Conservation (phyloP, 345 rosid genomes). For the Anacardium occidentale region DNA sequence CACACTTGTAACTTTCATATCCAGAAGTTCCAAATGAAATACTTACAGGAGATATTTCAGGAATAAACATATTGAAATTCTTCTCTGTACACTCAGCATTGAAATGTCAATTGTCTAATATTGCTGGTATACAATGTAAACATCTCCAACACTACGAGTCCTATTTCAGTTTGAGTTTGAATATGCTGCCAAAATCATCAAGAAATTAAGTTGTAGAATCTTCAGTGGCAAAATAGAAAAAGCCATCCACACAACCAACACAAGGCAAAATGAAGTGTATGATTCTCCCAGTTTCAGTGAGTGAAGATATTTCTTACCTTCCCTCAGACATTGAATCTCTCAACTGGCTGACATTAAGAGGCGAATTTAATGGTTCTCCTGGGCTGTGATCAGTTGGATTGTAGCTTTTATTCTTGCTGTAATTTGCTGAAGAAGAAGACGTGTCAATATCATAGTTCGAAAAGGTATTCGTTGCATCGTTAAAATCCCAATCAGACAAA, state of each 20-base stretch:
- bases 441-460: slow-evolving; percentile 6
- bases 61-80: too few relatives aligned
- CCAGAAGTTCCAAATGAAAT: too few relatives aligned
- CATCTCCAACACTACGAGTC: too few relatives aligned
- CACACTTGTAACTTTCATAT: too few relatives aligned
- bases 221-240: neutral
- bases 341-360: neutral
- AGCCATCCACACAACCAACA: neutral
- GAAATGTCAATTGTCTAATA: too few relatives aligned
- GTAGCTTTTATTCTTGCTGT: neutral
- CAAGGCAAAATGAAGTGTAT: neutral
- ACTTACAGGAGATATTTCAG: too few relatives aligned
- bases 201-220: too few relatives aligned
- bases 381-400: neutral
- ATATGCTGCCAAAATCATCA: too few relatives aligned
- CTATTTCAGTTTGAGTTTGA: too few relatives aligned
- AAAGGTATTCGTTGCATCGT: slow-evolving; percentile 15
- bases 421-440: neutral
- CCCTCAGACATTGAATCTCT: neutral
- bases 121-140: too few relatives aligned
- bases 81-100: too few relatives aligned
- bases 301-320: slow-evolving; percentile 5
- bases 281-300: neutral
- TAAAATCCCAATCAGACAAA: slow-evolving; percentile 30
- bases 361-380: neutral